Evolutionary conservation across 768 basidiomycete genomes (phyloP), one percentile per base, ranked within the genome.

Genomic region (Pleurotus pulmonarius): DNA sequence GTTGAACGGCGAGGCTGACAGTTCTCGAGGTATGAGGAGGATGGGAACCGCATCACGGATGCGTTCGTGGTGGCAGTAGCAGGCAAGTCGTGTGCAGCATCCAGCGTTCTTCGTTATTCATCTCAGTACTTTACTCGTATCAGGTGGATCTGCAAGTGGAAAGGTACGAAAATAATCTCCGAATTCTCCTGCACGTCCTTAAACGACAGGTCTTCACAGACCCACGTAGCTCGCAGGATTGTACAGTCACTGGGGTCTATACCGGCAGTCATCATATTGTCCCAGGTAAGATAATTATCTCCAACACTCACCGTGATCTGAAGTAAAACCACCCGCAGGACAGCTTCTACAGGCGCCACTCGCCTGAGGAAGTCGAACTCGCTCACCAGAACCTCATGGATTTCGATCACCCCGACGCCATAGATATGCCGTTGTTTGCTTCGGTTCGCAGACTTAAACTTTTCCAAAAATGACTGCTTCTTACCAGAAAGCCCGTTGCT

Each of bases 381-480:
- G 96, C 96, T 0, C 88, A 93, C 67, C 81, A 83, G 15, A 95
- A 87, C 63, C 72, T 82, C 49, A 79, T 87, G 58, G 92, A 95
- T 64, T 89, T 95, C 60, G 96, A 99, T 65, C 92, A 94, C 63
- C 96, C 96, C 9, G 85, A 91, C 69, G 87, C 94, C 3, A 88
- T 98, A 49, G 96, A 99, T 70, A 90, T 94, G 81, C 82, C 85
- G 1, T 73, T 92, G 67, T 94, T 98, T 63, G 86, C 88, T 47
- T 71, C 84, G 48, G 91, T 94, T 66, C 57, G 85, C 75, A 20
- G 20, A 9, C 29, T 34, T 9, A 34, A 3, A 34, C 29, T 34
- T 34, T 11, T 8, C 29, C 29, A 8, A 11, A 8, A 11, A 34
- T 34, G 29, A 3, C 29, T 9, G 29, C 29, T 34, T 34, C 29